Conservation (phyloP, 805 yeast genomes). For the Yamadazyma phyllophila region DNA sequence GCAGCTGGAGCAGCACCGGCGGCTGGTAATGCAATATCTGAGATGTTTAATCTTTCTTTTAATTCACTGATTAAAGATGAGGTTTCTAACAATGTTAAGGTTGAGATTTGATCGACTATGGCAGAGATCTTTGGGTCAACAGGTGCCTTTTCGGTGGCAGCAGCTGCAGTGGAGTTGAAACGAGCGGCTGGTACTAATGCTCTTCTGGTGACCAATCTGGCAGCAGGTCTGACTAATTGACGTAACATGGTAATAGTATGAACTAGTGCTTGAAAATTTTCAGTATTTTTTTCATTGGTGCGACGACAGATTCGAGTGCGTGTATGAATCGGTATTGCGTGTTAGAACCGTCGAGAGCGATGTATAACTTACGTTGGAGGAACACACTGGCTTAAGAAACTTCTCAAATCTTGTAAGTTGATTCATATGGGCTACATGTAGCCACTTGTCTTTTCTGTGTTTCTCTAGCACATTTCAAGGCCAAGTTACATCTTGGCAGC, state of each 20-base stretch:
- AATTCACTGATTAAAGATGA: slow-evolving; percentile 80
- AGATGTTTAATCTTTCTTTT: slow-evolving; percentile 80
- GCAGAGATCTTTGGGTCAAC: slow-evolving; percentile 85
- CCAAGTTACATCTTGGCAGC: too few relatives aligned
- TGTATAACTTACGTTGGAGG: neutral
- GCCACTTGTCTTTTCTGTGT: too few relatives aligned
- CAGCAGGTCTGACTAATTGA: slow-evolving; percentile 37
- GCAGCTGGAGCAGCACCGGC: slow-evolving; percentile 55
- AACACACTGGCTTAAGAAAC: too few relatives aligned
- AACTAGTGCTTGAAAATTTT: slow-evolving; percentile 3
- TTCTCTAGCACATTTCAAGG: too few relatives aligned
- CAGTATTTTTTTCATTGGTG: slow-evolving; percentile 6
- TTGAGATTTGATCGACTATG: slow-evolving; percentile 88
- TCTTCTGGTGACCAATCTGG: slow-evolving; percentile 32
- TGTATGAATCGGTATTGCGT: neutral
- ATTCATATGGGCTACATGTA: too few relatives aligned
- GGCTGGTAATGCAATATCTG: slow-evolving; percentile 87
- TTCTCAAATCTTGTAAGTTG: too few relatives aligned
- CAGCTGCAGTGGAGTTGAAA: slow-evolving; percentile 47
- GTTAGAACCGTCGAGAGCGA: neutral
- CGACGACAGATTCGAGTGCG: slow-evolving; percentile 2
- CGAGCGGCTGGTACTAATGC: slow-evolving; percentile 26
- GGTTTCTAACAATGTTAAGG: slow-evolving; percentile 89
- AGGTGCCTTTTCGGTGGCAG: slow-evolving; percentile 40
- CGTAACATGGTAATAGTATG: slow-evolving; percentile 25